phyloP scores from a whole-genome alignment of 108 stramenopile genomes.

The Cyclotella atomus region DNA sequence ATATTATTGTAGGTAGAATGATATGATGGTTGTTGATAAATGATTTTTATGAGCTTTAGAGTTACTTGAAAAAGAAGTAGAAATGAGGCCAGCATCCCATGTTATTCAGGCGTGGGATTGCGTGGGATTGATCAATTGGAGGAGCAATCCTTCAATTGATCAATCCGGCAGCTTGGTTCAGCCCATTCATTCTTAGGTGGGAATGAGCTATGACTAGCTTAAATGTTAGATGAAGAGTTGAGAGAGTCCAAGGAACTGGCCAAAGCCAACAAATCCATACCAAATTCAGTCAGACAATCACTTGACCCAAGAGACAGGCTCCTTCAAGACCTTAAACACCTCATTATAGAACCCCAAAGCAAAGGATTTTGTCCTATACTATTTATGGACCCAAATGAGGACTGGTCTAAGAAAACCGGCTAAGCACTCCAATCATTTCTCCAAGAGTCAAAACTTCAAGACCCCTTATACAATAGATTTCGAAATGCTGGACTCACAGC shows the following conservation, averaged over 20 bases:
- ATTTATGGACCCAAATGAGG: slow-evolving; percentile 1
- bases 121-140: too few species aligned
- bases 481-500: background rate
- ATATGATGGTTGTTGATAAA: too few species aligned
- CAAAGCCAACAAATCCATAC: background rate
- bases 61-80: too few species aligned
- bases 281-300: background rate
- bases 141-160: too few species aligned
- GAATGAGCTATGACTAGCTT: too few species aligned
- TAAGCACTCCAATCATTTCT: background rate
- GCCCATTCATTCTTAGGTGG: too few species aligned
- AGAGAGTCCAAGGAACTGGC: background rate
- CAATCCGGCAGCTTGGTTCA: too few species aligned
- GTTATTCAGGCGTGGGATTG: too few species aligned
- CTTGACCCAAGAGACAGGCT: background rate
- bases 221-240: background rate
- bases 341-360: background rate
- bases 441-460: background rate
- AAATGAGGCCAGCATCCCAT: too few species aligned
- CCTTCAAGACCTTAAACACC: background rate
- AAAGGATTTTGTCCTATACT: background rate
- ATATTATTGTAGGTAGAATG: too few species aligned
- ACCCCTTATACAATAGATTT: background rate
- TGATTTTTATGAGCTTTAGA: too few species aligned
- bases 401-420: background rate